Percentiles rank a stretch among this genome's conserved stretches.
Evolutionary conservation across 805 yeast species (phyloP).

Genomic region (Myxozyma mucilagina): DNA sequence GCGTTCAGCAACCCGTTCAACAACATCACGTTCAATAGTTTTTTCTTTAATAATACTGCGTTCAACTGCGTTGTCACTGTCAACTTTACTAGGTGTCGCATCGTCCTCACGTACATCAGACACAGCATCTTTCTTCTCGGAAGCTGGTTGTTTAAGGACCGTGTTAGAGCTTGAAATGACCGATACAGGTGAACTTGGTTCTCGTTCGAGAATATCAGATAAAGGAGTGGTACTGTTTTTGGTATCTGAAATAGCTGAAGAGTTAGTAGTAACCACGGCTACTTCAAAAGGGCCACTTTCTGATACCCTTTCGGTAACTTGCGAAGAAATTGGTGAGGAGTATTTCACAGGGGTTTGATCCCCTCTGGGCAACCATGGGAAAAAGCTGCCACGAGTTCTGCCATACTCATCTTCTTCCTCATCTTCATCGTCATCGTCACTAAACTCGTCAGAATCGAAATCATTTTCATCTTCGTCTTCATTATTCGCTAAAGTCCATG

Average conservation of each 20-base stretch:
- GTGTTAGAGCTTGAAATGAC: neutral
- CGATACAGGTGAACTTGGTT: neutral
- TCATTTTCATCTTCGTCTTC: conserved; percentile 41
- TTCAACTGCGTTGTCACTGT: too few species aligned
- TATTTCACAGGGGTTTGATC: conserved; percentile 15
- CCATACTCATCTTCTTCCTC: conserved; percentile 43
- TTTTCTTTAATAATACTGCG: too few species aligned
- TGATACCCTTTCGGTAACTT: neutral
- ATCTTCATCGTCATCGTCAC: conserved; percentile 47
- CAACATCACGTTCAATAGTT: too few species aligned
- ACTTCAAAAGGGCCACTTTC: neutral
- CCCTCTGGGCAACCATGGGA: conserved; percentile 37
- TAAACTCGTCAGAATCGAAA: conserved; percentile 41
- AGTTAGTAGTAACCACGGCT: neutral
- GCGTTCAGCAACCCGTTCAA: too few species aligned
- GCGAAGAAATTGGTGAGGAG: neutral
- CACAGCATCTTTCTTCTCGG: too few species aligned
- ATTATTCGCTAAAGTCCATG: conserved; percentile 49
- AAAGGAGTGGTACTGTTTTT: neutral
- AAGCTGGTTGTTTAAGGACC: too few species aligned
- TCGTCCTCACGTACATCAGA: too few species aligned
- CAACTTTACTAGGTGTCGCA: too few species aligned
- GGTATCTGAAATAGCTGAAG: neutral
- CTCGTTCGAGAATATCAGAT: neutral
- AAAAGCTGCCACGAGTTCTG: conserved; percentile 41